phyloP scores from a whole-genome alignment of 176 grass and related monocot genomes.

The Hyparrhenia diplandra region DNA sequence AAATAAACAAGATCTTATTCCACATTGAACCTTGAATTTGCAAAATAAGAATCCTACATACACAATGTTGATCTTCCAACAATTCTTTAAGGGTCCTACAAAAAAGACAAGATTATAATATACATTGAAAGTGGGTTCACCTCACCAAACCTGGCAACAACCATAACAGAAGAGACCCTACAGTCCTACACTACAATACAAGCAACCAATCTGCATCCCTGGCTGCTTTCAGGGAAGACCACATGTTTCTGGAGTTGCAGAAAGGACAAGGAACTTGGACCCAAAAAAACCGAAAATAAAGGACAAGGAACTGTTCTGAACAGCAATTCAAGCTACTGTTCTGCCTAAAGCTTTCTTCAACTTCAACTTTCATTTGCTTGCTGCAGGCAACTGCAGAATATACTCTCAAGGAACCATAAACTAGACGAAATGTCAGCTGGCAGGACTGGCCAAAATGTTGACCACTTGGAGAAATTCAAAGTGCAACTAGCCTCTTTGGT shows the following conservation, averaged over 20 bases:
- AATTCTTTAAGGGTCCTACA: background rate
- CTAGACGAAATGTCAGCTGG: background rate
- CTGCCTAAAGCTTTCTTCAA: background rate
- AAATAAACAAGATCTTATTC: background rate
- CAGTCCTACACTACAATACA: constrained; percentile 4
- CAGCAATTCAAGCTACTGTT: constrained; percentile 13
- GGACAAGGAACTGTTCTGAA: constrained; percentile 23
- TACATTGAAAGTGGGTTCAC: background rate
- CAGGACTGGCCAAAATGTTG: constrained; percentile 8
- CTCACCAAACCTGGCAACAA: constrained; percentile 27
- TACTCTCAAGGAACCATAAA: constrained; percentile 23
- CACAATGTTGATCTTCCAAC: background rate
- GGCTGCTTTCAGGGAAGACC: constrained; percentile 30
- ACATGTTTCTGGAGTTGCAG: constrained; percentile 22
- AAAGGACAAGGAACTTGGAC: constrained; percentile 31
- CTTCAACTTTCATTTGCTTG: background rate
- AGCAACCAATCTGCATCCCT: constrained; percentile 13
- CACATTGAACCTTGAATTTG: background rate
- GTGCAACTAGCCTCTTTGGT: background rate
- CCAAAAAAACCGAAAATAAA: background rate
- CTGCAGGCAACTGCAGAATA: constrained; percentile 16
- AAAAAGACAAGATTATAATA: background rate
- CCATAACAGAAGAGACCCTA: constrained; percentile 23
- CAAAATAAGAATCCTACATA: background rate
- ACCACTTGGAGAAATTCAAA: background rate